Evolutionary conservation across 768 basidiomycete species (phyloP), one percentile per base, ranked within the genome.

Genomic region (Cystobasidiopsis lactophilus): DNA sequence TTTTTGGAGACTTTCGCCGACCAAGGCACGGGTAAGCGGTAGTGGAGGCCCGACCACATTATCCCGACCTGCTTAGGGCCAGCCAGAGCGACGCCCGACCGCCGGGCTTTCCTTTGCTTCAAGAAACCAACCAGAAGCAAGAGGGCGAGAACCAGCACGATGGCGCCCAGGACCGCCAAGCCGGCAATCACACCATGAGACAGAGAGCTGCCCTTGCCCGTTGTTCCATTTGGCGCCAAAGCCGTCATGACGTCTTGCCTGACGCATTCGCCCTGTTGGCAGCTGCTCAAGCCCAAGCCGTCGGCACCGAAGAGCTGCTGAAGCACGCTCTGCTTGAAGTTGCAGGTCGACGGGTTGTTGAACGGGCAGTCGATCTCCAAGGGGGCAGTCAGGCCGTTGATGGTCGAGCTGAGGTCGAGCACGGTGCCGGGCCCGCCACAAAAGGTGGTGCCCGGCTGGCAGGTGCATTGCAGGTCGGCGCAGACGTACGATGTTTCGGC

Each of bases 211-310:
- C 52, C 55, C n/a, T 57, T 59, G 14, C 62, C 43, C 18, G 69
- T 24, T 41, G 46, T 4, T 14, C 47, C 23, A 46, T 24, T 13
- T 11, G 31, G 40, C 4, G 29, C 68, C 63, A 2, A 71, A 65
- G 40, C 65, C 62, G 86, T 79, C 52, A 93, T 77, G 35, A 82
- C 77, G 53, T 72, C 73, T 64, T 91, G 85, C 2, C 73, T 68
- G 16, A 93, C 78, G 65, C 89, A 93, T 67, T 95, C 89, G 24
- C 89, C 89, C 59, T 80, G 89, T 0, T 69, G 70, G 65, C 89
- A 95, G 0, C 74, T 75, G 50, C 72, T 72, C 10, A 95, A 70
- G 5, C 70, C 59, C n/a, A 95, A 74, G 0, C 89, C 89, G 37
- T 66, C 62, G 0, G 72, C 57, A 7, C 86, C 86, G 59, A 95